Evolutionary conservation across 2,329 filamentous ascomycete species (phyloP), one percentile per base, ranked within the genome.

Genomic region (Pseudocercospora musae): DNA sequence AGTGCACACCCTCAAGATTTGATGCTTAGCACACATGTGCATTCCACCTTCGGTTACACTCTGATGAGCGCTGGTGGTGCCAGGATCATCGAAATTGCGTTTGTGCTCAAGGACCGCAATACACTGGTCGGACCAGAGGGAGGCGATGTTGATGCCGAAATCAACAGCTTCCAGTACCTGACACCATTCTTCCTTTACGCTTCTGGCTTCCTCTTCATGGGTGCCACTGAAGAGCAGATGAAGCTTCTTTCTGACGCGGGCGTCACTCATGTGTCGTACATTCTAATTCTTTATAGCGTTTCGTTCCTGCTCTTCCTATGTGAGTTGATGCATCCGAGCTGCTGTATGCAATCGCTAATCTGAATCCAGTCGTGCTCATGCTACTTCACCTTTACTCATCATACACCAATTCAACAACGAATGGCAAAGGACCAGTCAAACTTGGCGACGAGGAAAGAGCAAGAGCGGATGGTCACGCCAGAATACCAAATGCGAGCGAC

Each of bases 211-310:
- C 83, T 99, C 44, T 99, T 99, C 80, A 96, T 98, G 92, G 90
- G 92, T 31, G 94, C 95, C 15, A 98, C 92, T 0, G 95, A 98
- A 75, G 93, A 99, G 78, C 95, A 98, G 78, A 96, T 98, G 91
- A 73, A 82, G 21, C 81, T 97, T 1, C 81, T 98, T 4, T 83
- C 86, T 44, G 81, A 85, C 42, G 89, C 90, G 0, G 84, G 87
- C 62, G 87, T 98, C 71, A 92, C 92, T 25, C 92, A 96, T 72
- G 91, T 98, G 46, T 89, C 93, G 4, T 99, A 98, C 76, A 87
- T 98, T 44, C 83, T 99, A 25, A 93, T 98, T 58, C 80, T 97
- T 9, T 98, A 90, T 82, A 96, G 91, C 71, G 82, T 97, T 57
- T 89, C 94, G 23, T 97, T 96, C 76, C 77, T 99, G 20, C 76